Evolutionary conservation across 768 basidiomycete species (phyloP), one percentile per base, ranked within the genome.

Genomic region (Russula brevipes): DNA sequence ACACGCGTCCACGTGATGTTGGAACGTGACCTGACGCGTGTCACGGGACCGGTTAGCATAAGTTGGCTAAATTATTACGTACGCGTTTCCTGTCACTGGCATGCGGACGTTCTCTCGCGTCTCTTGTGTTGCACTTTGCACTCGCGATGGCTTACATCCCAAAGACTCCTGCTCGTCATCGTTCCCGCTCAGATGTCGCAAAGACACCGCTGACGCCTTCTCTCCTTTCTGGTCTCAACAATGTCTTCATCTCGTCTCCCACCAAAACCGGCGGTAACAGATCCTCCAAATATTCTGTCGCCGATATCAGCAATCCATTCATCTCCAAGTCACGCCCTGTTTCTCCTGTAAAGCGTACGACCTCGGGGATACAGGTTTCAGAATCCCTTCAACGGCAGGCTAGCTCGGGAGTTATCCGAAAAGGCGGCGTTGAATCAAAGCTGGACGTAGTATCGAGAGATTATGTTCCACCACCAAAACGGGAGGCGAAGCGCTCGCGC

Each of bases 401-500:
- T 0, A 82, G 77, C 65, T 74, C 73, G 1, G 88, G 90, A 6
- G 82, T 93, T 17, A 86, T 92, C 66, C 77, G 88, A 42, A 88
- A 83, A 64, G 90, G 90, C 46, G 89, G 89, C 8, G 73, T 91
- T 11, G 90, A 93, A 71, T 86, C 85, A 65, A 79, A 87, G 60
- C 76, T 91, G 16, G 85, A 92, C 51, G 88, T 91, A 24, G 83
- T 92, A 59, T 87, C 87, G 0, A 78, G 81, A 52, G 90, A 92
- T 72, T 91, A 91, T 67, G 80, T 87, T 14, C 87, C 88, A n/a
- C 81, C 81, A 9, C 67, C 74, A 39, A 83, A 82, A 66, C 72
- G 78, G 44, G 85, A 88, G 60, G 72, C 84, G 45, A 90, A 88
- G 69, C 82, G 89, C 6, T 89, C 89, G 0, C 84, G 82, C 54